Evolutionary conservation across 768 basidiomycete genomes (phyloP).

Genomic region (Calocybe cyanea): DNA sequence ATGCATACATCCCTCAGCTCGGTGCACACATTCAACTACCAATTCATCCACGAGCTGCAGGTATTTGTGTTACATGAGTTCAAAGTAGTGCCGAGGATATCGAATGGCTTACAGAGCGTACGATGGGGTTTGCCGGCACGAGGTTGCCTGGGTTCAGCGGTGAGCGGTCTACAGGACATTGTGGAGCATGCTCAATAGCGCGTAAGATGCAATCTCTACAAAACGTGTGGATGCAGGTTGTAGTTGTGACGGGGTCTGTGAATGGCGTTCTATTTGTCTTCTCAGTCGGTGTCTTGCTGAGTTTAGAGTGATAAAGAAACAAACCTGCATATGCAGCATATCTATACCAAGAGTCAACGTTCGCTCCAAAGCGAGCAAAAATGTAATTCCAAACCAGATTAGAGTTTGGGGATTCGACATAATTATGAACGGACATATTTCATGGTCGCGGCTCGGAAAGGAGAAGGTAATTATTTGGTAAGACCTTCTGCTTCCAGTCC

Average conservation of each 20-base stretch:
- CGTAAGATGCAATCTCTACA: conserved; percentile 77
- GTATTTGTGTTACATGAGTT: neutral
- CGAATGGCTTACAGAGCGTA: conserved; percentile 58
- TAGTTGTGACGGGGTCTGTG: conserved; percentile 68
- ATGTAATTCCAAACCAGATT: conserved; percentile 53
- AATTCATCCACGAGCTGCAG: conserved; percentile 80
- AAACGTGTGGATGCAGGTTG: conserved; percentile 81
- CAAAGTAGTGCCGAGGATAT: neutral
- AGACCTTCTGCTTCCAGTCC: neutral
- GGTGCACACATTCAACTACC: conserved; percentile 65
- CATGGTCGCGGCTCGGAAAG: conserved; percentile 5
- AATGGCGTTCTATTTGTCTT: conserved; percentile 56
- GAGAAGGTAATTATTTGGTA: too few species aligned
- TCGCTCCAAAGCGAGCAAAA: neutral
- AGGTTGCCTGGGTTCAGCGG: conserved; percentile 58
- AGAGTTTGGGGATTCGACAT: conserved; percentile 57
- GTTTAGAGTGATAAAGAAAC: conserved; percentile 1
- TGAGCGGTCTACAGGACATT: conserved; percentile 85
- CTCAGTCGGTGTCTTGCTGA: conserved; percentile 4
- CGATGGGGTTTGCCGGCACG: conserved; percentile 64
- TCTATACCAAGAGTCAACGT: conserved; percentile 31
- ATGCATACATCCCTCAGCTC: conserved; percentile 53
- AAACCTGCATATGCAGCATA: conserved; percentile 77
- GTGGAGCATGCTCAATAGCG: conserved; percentile 61
- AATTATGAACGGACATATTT: conserved; percentile 49